Conservation (phyloP, 1,284 basidiomycete species). For the Cryptococcus depauperatus region DNA sequence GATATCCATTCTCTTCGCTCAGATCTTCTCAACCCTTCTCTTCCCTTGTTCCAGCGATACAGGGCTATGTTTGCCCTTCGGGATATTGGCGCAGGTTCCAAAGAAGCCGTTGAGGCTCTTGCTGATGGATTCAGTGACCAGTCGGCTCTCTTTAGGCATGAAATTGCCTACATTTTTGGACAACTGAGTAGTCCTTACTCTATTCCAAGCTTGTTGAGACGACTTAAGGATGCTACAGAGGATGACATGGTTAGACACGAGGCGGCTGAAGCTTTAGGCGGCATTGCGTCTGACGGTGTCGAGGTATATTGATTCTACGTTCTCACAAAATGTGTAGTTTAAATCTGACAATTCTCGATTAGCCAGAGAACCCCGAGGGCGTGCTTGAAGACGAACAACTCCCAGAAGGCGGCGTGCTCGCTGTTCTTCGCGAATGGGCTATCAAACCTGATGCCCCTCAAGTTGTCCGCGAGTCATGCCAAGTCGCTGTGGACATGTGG, state of each 20-base stretch:
- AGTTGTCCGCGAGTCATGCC: conserved; percentile 92
- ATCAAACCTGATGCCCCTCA: conserved; percentile 65
- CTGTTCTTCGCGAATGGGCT: conserved; percentile 80
- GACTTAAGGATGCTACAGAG: conserved; percentile 65
- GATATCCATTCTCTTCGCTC: conserved; percentile 52
- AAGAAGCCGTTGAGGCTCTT: conserved; percentile 75
- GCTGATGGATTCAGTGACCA: conserved; percentile 80
- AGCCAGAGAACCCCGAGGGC: conserved; percentile 10
- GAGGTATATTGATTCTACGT: no score
- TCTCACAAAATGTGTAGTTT: neutral
- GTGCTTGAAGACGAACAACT: conserved; percentile 30
- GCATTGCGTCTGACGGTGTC: conserved; percentile 75
- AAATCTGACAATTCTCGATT: neutral
- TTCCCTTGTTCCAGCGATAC: conserved; percentile 86
- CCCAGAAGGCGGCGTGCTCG: conserved; percentile 57
- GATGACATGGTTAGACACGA: conserved; percentile 99
- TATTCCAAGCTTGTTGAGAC: conserved; percentile 72
- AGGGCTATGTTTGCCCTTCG: conserved; percentile 97
- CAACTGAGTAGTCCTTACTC: conserved; percentile 86
- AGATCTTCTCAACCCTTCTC: conserved; percentile 59
- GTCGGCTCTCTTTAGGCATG: conserved; percentile 89
- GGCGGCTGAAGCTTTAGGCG: conserved; percentile 94
- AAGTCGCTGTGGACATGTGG: conserved; percentile 96
- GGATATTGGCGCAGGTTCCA: conserved; percentile 62
- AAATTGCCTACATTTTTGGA: conserved; percentile 96